These are phyloP conservation scores for Echria macrotheca DNA, from an alignment of 495 filamentous ascomycete genomes.

Conservation along the genomic window DNA sequence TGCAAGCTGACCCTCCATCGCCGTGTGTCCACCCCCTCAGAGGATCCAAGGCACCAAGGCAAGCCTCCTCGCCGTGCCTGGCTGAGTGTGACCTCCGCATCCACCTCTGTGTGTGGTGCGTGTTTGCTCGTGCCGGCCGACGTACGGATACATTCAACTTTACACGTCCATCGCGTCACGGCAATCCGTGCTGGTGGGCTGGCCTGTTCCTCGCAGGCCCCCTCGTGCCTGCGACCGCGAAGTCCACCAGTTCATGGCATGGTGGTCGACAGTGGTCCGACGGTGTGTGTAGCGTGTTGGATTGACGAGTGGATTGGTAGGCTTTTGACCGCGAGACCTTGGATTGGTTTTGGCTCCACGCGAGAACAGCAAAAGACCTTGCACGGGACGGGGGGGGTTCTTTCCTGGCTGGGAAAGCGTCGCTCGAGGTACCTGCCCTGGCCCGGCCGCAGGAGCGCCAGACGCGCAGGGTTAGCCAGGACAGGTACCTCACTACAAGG, in stretches of 20 bases:
- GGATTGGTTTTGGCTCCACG: conserved; percentile 23
- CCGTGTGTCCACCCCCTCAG: conserved; percentile 4
- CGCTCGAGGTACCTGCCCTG: conserved; percentile 7
- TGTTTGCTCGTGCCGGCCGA: background rate
- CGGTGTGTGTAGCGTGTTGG: conserved; percentile 16
- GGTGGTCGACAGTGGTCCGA: no score
- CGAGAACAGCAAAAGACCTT: conserved; percentile 14
- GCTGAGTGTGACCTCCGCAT: conserved; percentile 22
- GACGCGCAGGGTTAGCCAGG: no score
- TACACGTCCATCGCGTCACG: no score
- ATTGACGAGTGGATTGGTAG: no score
- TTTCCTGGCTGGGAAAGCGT: background rate
- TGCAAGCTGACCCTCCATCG: conserved; percentile 24
- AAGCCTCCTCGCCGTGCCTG: conserved; percentile 20
- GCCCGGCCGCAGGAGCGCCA: no score
- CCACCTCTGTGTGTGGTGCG: conserved; percentile 7
- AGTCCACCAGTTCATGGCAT: background rate
- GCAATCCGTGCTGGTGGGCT: background rate
- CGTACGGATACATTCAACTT: background rate
- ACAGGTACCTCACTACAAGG: conserved; percentile 24
- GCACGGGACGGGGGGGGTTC: conserved; percentile 13
- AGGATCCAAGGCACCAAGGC: conserved; percentile 12
- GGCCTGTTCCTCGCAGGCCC: background rate
- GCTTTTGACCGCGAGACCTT: no score
- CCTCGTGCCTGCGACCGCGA: background rate